Evolutionary conservation across 345 rosid genomes (phyloP).

Genomic region (Ceriops zippeliana): DNA sequence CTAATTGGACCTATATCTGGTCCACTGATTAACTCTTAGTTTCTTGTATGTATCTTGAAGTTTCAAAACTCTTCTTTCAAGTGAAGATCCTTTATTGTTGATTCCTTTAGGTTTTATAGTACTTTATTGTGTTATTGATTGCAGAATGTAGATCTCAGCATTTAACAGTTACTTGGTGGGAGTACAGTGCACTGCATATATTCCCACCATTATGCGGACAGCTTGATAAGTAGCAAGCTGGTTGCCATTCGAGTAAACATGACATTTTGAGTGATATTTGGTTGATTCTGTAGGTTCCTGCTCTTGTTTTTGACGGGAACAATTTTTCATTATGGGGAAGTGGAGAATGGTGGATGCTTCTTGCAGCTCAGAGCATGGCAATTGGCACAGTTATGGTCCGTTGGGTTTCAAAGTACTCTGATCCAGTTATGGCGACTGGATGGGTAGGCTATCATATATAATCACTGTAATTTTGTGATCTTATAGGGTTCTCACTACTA

Average conservation of each 20-base stretch:
- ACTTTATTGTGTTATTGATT: too few relatives aligned
- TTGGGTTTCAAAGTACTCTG: slow-evolving; percentile 87
- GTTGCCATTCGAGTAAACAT: too few relatives aligned
- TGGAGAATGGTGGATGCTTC: slow-evolving; percentile 99
- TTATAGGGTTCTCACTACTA: too few relatives aligned
- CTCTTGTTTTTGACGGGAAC: slow-evolving; percentile 42
- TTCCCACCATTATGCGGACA: too few relatives aligned
- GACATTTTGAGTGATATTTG: not conserved
- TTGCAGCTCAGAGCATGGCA: slow-evolving; percentile 98
- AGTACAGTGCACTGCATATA: not conserved
- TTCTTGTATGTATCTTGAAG: too few relatives aligned
- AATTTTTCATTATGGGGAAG: slow-evolving; percentile 85
- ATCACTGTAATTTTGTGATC: not conserved
- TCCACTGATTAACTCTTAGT: too few relatives aligned
- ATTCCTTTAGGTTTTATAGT: too few relatives aligned
- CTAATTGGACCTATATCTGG: not conserved
- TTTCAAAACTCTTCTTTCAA: too few relatives aligned
- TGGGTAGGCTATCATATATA: slow-evolving; percentile 56
- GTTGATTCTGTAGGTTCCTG: slow-evolving; percentile 50
- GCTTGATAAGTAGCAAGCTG: too few relatives aligned
- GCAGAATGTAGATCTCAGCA: not conserved
- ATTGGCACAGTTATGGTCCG: slow-evolving; percentile 92
- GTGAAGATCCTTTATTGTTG: too few relatives aligned
- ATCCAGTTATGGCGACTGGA: slow-evolving; percentile 95
- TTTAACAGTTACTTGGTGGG: not conserved